phyloP scores from a whole-genome alignment of 805 yeast species.

The Debaryomyces castellii region DNA sequence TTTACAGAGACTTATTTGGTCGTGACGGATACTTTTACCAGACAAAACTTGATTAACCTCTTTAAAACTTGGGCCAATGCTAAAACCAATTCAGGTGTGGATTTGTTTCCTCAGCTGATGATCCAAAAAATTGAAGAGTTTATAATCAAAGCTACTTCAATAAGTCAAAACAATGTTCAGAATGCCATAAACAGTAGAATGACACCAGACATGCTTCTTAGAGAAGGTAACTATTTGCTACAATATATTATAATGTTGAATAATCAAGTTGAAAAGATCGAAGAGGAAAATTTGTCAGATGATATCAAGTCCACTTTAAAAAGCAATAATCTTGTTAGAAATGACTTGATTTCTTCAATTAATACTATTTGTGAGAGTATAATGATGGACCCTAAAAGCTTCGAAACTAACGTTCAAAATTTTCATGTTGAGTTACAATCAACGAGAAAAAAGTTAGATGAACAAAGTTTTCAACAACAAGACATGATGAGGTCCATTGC shows the following conservation, averaged over 20 bases:
- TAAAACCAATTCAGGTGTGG: slow-evolving; percentile 32
- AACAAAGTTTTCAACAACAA: slow-evolving; percentile 16
- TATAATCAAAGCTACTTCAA: slow-evolving; percentile 37
- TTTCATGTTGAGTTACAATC: slow-evolving; percentile 17
- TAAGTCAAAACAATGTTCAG: slow-evolving; percentile 10
- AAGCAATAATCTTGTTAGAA: slow-evolving; percentile 20
- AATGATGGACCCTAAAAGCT: slow-evolving; percentile 21
- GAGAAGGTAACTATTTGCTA: slow-evolving; percentile 36
- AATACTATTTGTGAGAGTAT: slow-evolving; percentile 33
- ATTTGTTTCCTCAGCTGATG: slow-evolving; percentile 30
- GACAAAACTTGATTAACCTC: slow-evolving; percentile 39
- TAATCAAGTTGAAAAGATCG: slow-evolving; percentile 21
- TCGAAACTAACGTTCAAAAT: slow-evolving; percentile 20
- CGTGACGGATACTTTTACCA: slow-evolving; percentile 38
- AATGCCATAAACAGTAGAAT: slow-evolving; percentile 9
- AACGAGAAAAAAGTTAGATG: slow-evolving; percentile 8
- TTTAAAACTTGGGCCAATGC: slow-evolving; percentile 42
- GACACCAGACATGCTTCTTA: slow-evolving; percentile 32
- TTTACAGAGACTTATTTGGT: slow-evolving; percentile 40
- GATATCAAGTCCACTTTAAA: slow-evolving; percentile 8
- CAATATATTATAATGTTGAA: slow-evolving; percentile 33
- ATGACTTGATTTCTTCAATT: slow-evolving; percentile 26
- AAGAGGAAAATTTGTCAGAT: neutral
- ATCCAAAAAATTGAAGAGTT: slow-evolving; percentile 35
- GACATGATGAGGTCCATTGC: slow-evolving; percentile 10